Base-by-base conservation (phyloP, 768 basidiomycete genomes). In the Rhodocollybia butyracea region DNA sequence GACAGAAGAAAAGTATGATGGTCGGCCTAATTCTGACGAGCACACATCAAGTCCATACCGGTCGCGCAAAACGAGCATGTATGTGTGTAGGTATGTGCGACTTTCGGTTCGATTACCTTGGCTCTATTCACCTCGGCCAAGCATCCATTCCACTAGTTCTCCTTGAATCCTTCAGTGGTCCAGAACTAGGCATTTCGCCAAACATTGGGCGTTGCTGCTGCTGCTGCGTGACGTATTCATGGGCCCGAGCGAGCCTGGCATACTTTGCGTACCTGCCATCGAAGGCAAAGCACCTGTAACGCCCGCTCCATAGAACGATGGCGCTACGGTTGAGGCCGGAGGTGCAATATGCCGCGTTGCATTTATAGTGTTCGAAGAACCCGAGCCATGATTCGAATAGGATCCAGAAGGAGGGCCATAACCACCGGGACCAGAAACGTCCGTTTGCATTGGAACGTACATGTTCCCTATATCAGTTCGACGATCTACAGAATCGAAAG, bases 371-470 rank as follows among this genome's bases (percentile, higher is more conserved):
- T 15, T 22, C 27, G 51, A 40, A 41, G 51, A 46, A 40, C 39
- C n/a, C 39, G 39, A 50, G 29, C 51, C 31, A 32, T 53, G 38
- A 42, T 29, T 26, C 12, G 39, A 15, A 36, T 26, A 42, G 27
- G 51, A 39, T 21, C 38, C 27, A n/a, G 51, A 53, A 50, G 48
- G 32, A 13, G 43, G 43, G n/a, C 43, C 43, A 27, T 45, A 45
- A 3, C 43, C 41, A 21, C 39, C 46, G 15, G 61, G 32, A 24
- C 48, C 32, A 68, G 82, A 91, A 60, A 87, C 86, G 24, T 93
- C 91, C 31, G 91, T 87, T 66, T 92, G 91, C 78, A 94, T 80
- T 1, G 91, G 90, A 34, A 85, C 85, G 64, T 85, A 94, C 69
- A 93, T 67, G 55, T 80, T 80, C 39, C 81, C 82, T 34, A 88